Evolutionary conservation across 1,284 basidiomycete genomes (phyloP).

Genomic region (Paramarasmius palmivorus): DNA sequence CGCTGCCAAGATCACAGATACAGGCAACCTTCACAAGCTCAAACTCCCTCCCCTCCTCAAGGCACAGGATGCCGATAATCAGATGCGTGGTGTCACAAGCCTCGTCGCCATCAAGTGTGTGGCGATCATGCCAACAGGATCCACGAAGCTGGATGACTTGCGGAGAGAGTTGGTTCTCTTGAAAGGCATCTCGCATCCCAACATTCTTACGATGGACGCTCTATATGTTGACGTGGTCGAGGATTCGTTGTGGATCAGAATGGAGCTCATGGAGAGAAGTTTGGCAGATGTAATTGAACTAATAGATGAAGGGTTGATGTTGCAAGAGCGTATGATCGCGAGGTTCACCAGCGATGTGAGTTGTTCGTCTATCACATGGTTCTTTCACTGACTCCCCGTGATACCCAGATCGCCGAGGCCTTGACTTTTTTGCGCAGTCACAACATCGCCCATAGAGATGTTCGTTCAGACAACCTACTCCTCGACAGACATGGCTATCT

Average conservation of each 20-base stretch:
- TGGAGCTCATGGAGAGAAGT: conserved; percentile 85
- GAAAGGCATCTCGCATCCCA: conserved; percentile 53
- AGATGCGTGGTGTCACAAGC: conserved; percentile 32
- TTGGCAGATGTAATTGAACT: conserved; percentile 73
- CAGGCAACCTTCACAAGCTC: conserved; percentile 32
- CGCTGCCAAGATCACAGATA: conserved; percentile 49
- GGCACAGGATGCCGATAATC: conserved; percentile 34
- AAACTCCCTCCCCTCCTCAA: conserved; percentile 36
- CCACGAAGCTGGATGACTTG: conserved; percentile 63
- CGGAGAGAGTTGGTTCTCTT: conserved; percentile 59
- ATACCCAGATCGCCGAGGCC: conserved; percentile 56
- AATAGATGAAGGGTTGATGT: conserved; percentile 54
- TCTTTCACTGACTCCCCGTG: conserved; percentile 6
- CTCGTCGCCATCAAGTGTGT: conserved; percentile 76
- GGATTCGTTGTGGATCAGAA: conserved; percentile 76
- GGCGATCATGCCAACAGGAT: conserved; percentile 55
- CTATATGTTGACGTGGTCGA: conserved; percentile 67
- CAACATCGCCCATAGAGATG: conserved; percentile 73
- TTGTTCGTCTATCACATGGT: conserved; percentile 20
- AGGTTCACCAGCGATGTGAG: conserved; percentile 74
- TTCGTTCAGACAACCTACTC: conserved; percentile 78
- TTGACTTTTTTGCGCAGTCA: conserved; percentile 62
- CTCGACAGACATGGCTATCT: conserved; percentile 65
- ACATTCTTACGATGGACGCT: conserved; percentile 65
- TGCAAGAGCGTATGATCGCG: conserved; percentile 67